phyloP scores from a whole-genome alignment of 768 basidiomycete genomes.

The Ramaria sp. region DNA sequence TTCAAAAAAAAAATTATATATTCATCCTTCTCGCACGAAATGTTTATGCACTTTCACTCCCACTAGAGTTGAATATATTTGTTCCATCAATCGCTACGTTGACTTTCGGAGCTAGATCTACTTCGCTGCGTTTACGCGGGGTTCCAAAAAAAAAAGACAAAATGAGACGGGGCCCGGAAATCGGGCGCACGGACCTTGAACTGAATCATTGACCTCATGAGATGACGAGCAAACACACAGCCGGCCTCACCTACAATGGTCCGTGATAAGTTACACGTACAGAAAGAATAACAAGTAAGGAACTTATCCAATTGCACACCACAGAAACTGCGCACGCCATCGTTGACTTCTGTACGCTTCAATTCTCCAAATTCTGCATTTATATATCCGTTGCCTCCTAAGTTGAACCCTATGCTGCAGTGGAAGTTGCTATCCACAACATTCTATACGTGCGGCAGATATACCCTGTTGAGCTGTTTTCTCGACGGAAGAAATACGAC shows the following conservation, averaged over 20 bases:
- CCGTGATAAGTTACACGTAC: neutral
- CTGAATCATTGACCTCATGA: neutral
- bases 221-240: neutral
- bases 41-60: no score
- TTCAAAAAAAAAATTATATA: no score
- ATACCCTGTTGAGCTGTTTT: constrained; percentile 83
- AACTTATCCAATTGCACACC: neutral
- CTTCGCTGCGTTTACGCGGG: no score
- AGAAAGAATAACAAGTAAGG: neutral
- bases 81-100: no score
- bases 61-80: no score
- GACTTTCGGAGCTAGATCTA: neutral
- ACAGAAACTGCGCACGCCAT: constrained; percentile 8
- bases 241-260: constrained; percentile 3
- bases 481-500: constrained; percentile 80
- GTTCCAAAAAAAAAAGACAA: no score
- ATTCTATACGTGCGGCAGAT: constrained; percentile 86
- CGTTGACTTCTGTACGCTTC: constrained; percentile 7
- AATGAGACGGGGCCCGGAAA: no score
- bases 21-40: no score
- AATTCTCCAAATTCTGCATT: neutral
- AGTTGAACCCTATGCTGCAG: constrained; percentile 29
- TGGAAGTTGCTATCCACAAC: constrained; percentile 88
- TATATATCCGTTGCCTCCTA: neutral
- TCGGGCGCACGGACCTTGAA: neutral